Conservation (phyloP, 2,329 filamentous ascomycete species). For the Fusarium sp. region DNA sequence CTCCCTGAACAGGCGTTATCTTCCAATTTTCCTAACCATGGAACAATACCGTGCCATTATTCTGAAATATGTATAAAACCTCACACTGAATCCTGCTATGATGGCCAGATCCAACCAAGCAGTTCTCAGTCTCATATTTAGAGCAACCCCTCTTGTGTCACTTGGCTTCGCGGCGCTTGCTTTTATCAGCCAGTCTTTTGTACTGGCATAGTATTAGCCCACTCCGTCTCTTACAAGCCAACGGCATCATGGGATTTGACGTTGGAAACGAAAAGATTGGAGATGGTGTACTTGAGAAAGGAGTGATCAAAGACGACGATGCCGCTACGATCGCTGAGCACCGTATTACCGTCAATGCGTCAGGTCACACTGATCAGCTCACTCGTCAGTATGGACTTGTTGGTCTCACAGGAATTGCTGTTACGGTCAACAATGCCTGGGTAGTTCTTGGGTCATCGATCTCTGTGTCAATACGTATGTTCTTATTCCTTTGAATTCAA, state of each 20-base stretch:
- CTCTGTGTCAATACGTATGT: constrained; percentile 38
- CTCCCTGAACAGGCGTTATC: not conserved
- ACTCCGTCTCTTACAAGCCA: not conserved
- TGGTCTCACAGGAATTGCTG: constrained; percentile 42
- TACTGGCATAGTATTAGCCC: not conserved
- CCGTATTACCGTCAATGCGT: constrained; percentile 26
- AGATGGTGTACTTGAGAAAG: constrained; percentile 16
- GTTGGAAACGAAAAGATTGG: constrained; percentile 21
- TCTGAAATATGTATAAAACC: not conserved
- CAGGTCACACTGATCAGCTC: constrained; percentile 40
- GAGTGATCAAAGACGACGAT: constrained; percentile 17
- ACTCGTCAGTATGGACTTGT: constrained; percentile 41
- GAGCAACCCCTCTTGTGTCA: not conserved
- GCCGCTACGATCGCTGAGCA: constrained; percentile 22
- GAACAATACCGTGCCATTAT: not conserved
- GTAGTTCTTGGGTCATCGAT: constrained; percentile 43
- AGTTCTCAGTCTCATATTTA: not conserved
- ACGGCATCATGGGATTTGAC: not conserved
- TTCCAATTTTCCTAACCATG: not conserved
- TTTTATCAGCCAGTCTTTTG: not conserved
- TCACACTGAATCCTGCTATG: not conserved
- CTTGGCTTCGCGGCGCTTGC: not conserved
- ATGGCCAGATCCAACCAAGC: not conserved
- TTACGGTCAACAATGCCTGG: constrained; percentile 46
- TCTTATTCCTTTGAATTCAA: not conserved